Evolutionary conservation across 805 yeast species (phyloP).

Genomic region (Starmera pachycereana): DNA sequence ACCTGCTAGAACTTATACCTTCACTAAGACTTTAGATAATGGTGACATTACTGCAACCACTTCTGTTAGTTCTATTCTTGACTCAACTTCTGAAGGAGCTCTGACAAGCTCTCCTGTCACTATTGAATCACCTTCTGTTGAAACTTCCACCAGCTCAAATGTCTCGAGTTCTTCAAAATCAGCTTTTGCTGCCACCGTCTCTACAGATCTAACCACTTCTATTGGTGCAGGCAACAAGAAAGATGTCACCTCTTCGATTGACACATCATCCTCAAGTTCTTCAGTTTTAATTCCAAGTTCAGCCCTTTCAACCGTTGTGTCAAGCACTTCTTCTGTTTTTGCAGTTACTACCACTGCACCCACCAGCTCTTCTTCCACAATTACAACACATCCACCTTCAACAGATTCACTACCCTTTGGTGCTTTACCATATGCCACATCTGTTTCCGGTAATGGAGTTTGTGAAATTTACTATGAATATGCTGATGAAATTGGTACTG

Average conservation of each 20-base stretch:
- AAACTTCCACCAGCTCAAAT: constrained; percentile 1
- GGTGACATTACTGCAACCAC: constrained; percentile 7
- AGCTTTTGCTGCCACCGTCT: neutral
- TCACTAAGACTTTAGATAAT: constrained; percentile 10
- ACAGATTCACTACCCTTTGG: neutral
- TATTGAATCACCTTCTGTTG: constrained; percentile 3
- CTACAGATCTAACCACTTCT: too few relatives aligned
- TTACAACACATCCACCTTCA: constrained; percentile 1
- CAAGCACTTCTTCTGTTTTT: constrained; percentile 2
- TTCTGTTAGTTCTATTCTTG: constrained; percentile 4
- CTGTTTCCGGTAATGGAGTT: constrained; percentile 12
- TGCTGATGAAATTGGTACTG: constrained; percentile 6
- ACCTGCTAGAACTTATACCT: constrained; percentile 15
- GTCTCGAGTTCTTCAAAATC: neutral
- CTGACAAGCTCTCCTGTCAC: constrained; percentile 2
- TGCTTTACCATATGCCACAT: constrained; percentile 12
- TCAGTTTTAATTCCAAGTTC: neutral
- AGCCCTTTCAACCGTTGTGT: neutral
- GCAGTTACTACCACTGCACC: neutral
- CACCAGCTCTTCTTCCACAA: neutral
- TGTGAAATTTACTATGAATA: constrained; percentile 19
- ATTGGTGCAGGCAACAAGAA: too few relatives aligned
- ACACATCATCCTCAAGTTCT: too few relatives aligned
- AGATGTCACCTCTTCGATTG: too few relatives aligned
- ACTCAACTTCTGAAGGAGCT: constrained; percentile 3